Percentiles rank a stretch among this genome's conserved stretches.
Conservation (phyloP, 306 rosid genomes). For the Fragaria ananassa region DNA sequence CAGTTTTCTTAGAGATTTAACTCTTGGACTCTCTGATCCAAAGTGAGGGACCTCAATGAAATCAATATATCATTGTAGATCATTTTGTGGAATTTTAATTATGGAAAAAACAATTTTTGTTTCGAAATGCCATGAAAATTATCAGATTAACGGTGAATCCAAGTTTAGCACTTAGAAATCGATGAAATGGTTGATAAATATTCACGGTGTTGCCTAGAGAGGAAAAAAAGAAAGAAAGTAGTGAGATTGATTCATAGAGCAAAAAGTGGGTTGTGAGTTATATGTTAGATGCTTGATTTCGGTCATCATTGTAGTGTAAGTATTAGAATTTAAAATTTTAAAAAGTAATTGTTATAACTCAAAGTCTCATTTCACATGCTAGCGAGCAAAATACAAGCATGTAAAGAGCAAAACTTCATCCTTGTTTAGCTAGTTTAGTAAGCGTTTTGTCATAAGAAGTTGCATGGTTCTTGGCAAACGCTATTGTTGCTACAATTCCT, state of each 20-base stretch:
- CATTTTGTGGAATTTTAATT: background rate
- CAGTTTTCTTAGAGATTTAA: conserved; percentile 9
- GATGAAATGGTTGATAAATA: background rate
- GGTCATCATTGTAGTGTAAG: background rate
- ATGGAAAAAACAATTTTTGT: too few relatives aligned
- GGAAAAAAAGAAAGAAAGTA: too few relatives aligned
- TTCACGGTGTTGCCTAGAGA: too few relatives aligned
- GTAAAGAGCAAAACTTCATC: background rate
- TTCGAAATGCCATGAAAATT: too few relatives aligned
- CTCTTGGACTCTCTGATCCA: background rate
- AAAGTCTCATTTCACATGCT: background rate
- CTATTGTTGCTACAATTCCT: background rate
- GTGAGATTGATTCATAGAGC: too few relatives aligned
- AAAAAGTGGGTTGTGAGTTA: too few relatives aligned
- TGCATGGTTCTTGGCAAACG: background rate
- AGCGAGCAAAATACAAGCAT: background rate
- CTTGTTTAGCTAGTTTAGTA: background rate
- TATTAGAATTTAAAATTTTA: too few relatives aligned
- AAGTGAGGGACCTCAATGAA: background rate
- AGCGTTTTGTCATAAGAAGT: background rate
- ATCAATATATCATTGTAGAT: background rate
- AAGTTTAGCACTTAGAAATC: too few relatives aligned
- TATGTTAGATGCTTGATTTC: too few relatives aligned
- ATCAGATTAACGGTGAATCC: too few relatives aligned
- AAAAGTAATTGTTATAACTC: too few relatives aligned